Base-by-base conservation (phyloP, 192 early-diverging fungal species). In the Thoreauomyces humboldtii region DNA sequence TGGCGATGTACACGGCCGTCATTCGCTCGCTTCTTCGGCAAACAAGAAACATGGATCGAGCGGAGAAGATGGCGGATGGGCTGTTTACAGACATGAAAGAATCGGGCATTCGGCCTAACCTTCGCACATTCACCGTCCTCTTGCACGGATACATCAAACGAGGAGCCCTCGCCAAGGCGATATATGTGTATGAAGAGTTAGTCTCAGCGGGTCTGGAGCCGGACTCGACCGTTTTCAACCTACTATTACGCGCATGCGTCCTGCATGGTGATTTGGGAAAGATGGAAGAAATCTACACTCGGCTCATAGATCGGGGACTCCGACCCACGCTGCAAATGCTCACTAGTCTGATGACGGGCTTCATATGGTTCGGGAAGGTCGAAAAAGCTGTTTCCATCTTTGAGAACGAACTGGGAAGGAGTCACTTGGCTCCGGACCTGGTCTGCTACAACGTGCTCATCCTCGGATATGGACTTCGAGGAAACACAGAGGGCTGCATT, bases 61-160 rank as follows among this genome's bases (percentile, higher is more conserved):
- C 32, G 2, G 7, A 51, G 0, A 41, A 29, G n/a, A 59, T 29
- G 42, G 65, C 57, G 9, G 65, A 60, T 38, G 19, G 12, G 12
- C 44, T 68, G 24, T 33, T 60, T 17, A 33, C 59, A 31, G 65
- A 68, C 2, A 68, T 68, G 65, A 60, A 60, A 35, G 17, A 21
- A 7, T 14, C 29, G 5, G 45, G 44, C 21, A 14, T 68, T 19
- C 3, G n/a, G 33, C 52, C 53, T 24, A 43, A 17, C 38, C 0
- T 57, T 12, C 17, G 36, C 28, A 60, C 57, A 2, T 60, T 38
- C 21, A 68, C 65, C 42, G 45, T 68, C 2, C 45, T 60, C 22
- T 32, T 68, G 33, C 56, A 60, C 24, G 65, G 43, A 29, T 46
- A 50, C 29, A 51, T 34, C 21, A 22, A 44, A 38, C 48, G 25